Base-by-base conservation (phyloP, 2,329 filamentous ascomycete species). In the Fusarium temperatum region DNA sequence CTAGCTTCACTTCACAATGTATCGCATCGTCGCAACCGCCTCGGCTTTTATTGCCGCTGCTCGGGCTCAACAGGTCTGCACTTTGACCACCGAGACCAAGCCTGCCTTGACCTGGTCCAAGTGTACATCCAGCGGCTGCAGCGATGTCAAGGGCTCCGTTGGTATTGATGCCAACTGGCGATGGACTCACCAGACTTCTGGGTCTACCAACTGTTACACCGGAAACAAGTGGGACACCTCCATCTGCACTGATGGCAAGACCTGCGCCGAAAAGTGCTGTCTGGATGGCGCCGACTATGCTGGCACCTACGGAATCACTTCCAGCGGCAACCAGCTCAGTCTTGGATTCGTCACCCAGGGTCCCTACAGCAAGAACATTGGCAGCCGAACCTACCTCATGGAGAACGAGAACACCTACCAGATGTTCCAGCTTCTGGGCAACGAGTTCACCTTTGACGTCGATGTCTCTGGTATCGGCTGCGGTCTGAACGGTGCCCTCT, bases 371-470 rank as follows among this genome's bases (percentile, higher is more conserved):
- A 84, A 81, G 75, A 88, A 88, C 78, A 78, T 88, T 51, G 86
- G 86, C 30, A 84, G 89, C 63, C 88, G 92, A 75, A 82, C 91
- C 48, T 94, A 92, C 80, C 86, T 93, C 71, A 88, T 93, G 84
- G 87, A 88, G 75, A 83, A 85, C 58, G 88, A 90, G 50, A 85
- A 84, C 75, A 88, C 87, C 67, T 94, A 94, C 82, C 83, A 92
- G 83, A 87, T 88, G 79, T 91, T 93, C 83, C 86, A 89, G 67
- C 85, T 93, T 66, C 85, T 90, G 61, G 90, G 89, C 82, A 87
- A 91, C 78, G 92, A 94, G 81, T 91, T 94, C 83, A 91, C 90
- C 62, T 93, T 94, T 70, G 91, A 93, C 63, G 91, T 93, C 32
- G 92, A 94, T 79, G 89, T 92, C 50, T 92, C 91, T 45, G 87